Evolutionary conservation across 305 asterid genomes (phyloP).

Genomic region (Nicotiana rustica): DNA sequence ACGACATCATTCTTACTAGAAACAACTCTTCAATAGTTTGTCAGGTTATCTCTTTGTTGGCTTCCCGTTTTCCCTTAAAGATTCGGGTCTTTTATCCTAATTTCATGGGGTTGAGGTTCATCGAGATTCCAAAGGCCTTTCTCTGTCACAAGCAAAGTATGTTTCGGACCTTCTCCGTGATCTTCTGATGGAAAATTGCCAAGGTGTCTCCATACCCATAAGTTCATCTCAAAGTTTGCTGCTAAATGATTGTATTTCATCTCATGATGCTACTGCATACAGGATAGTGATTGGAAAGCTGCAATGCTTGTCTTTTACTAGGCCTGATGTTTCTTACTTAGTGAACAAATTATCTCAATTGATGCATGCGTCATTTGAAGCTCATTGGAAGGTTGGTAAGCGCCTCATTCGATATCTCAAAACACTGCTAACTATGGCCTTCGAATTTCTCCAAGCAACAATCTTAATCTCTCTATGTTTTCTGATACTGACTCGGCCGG

Average conservation of each 20-base stretch:
- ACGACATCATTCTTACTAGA: neutral
- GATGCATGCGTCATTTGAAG: neutral
- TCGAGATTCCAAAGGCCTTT: neutral
- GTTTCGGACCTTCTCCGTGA: neutral
- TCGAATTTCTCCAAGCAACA: no score
- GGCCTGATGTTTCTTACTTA: neutral
- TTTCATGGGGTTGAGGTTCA: constrained; percentile 7
- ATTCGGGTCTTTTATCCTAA: neutral
- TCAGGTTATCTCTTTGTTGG: neutral
- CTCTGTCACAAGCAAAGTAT: neutral
- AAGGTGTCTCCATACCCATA: neutral
- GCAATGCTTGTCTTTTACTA: neutral
- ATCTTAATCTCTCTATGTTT: neutral
- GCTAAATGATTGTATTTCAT: neutral
- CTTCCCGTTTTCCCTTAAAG: neutral
- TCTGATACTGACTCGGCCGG: neutral
- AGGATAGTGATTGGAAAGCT: neutral
- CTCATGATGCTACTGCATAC: neutral
- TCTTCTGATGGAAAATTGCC: neutral
- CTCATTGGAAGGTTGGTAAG: neutral
- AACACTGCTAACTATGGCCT: neutral
- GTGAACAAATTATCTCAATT: neutral
- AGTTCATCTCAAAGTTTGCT: neutral
- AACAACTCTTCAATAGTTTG: neutral
- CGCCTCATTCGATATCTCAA: neutral